phyloP scores from a whole-genome alignment of 1,284 basidiomycete species.

The Puccinia brachypodii region DNA sequence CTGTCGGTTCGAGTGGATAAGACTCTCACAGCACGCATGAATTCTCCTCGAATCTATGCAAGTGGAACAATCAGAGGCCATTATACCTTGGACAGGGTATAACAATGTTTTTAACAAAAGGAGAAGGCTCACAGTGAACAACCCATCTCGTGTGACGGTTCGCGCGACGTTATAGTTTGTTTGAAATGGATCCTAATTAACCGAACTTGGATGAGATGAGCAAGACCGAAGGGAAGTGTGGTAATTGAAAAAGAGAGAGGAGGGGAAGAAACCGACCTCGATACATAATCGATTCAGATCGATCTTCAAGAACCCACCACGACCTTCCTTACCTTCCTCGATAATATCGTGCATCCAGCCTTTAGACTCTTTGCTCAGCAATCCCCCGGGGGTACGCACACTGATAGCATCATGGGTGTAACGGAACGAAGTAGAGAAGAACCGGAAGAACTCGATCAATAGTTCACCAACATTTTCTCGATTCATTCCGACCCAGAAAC shows the following conservation, averaged over 20 bases:
- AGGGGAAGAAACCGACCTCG: slow-evolving; percentile 65
- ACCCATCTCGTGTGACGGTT: slow-evolving; percentile 92
- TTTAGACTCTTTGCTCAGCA: slow-evolving; percentile 84
- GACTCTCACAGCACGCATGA: slow-evolving; percentile 84
- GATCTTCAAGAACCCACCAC: slow-evolving; percentile 67
- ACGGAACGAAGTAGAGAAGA: slow-evolving; percentile 87
- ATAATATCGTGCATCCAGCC: slow-evolving; percentile 87
- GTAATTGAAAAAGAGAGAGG: neutral
- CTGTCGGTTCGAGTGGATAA: slow-evolving; percentile 53
- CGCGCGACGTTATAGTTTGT: slow-evolving; percentile 90
- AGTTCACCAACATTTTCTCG: slow-evolving; percentile 89
- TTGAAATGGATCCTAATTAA: slow-evolving; percentile 85
- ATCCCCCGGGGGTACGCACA: slow-evolving; percentile 72
- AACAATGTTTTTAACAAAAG: neutral
- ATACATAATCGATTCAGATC: slow-evolving; percentile 91
- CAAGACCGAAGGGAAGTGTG: neutral
- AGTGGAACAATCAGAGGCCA: neutral
- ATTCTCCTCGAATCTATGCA: slow-evolving; percentile 92
- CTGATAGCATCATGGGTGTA: slow-evolving; percentile 91
- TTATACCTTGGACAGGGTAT: neutral
- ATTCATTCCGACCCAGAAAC: slow-evolving; percentile 91
- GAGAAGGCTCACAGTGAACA: slow-evolving; percentile 79
- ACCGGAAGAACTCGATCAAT: slow-evolving; percentile 97
- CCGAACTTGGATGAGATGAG: neutral
- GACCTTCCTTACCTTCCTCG: slow-evolving; percentile 60